Percentiles rank a stretch among this genome's conserved stretches.
Evolutionary conservation across 140 eudicot species (phyloP).

Genomic region (Cichorium intybus): DNA sequence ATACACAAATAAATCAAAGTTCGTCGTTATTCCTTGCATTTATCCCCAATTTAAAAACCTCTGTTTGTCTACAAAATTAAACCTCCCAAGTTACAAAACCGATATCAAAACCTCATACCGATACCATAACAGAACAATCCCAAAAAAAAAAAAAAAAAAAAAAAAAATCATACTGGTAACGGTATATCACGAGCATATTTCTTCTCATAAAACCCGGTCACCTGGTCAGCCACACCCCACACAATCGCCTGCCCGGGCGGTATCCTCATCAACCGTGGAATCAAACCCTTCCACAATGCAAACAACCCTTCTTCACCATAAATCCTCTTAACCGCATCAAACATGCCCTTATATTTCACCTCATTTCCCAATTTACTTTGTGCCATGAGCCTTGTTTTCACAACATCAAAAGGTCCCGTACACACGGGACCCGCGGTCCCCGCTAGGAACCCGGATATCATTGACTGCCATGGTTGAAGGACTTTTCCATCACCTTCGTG

Average conservation of each 20-base stretch:
- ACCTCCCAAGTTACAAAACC: neutral
- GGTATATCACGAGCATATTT: constrained; percentile 37
- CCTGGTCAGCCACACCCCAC: constrained; percentile 98
- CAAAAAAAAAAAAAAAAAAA: too few species aligned
- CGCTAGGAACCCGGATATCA: constrained; percentile 88
- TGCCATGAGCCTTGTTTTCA: constrained; percentile 93
- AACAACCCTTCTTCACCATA: constrained; percentile 71
- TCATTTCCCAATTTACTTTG: constrained; percentile 60
- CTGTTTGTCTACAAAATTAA: neutral
- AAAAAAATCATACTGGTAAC: constrained; percentile 12
- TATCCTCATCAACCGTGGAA: constrained; percentile 90
- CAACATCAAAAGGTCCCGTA: constrained; percentile 93
- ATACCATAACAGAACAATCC: too few species aligned
- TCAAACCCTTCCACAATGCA: constrained; percentile 82
- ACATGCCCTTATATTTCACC: constrained; percentile 80
- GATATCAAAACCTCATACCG: neutral
- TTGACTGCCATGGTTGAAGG: constrained; percentile 85
- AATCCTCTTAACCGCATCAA: constrained; percentile 71
- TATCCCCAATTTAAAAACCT: neutral
- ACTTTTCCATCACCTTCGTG: constrained; percentile 84
- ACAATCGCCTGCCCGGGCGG: constrained; percentile 96
- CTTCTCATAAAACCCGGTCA: constrained; percentile 73
- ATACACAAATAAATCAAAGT: neutral
- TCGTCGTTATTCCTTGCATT: neutral
- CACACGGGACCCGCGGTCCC: constrained; percentile 85